These are phyloP conservation scores for Elongisporangium prolatum DNA, from an alignment of 352 stramenopile genomes.

Conservation along the genomic window DNA sequence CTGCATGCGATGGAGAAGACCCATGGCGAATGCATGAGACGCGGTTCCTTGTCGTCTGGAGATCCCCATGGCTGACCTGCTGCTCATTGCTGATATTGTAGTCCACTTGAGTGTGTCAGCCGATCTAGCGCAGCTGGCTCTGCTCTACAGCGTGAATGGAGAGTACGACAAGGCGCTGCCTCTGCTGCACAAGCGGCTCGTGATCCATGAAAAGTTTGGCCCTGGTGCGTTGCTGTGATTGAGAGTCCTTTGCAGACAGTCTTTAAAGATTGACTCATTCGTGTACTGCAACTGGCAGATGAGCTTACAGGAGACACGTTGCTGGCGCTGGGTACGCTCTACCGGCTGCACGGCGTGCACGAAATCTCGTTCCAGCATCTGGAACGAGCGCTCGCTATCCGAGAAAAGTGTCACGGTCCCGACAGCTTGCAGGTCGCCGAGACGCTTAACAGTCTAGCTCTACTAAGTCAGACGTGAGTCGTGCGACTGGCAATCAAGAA, in stretches of 20 bases:
- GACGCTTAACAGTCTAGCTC: slow-evolving; percentile 73
- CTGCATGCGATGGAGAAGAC: slow-evolving; percentile 33
- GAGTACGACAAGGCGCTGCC: slow-evolving; percentile 59
- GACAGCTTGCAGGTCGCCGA: slow-evolving; percentile 70
- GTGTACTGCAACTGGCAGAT: slow-evolving; percentile 16
- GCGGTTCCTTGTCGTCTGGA: background rate
- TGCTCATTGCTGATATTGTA: slow-evolving; percentile 7
- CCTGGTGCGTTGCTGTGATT: slow-evolving; percentile 26
- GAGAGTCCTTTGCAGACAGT: background rate
- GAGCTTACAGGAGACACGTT: slow-evolving; percentile 56
- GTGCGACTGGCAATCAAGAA: background rate
- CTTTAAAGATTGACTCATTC: background rate
- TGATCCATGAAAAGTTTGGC: slow-evolving; percentile 80
- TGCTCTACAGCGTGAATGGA: slow-evolving; percentile 69
- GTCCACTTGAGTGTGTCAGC: slow-evolving; percentile 53
- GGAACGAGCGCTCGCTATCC: slow-evolving; percentile 39
- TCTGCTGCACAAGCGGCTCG: slow-evolving; percentile 68
- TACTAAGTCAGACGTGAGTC: slow-evolving; percentile 45
- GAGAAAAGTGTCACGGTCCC: slow-evolving; percentile 37
- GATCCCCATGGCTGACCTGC: no score
- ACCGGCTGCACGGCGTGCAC: slow-evolving; percentile 44
- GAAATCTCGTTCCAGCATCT: slow-evolving; percentile 61
- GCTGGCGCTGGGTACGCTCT: slow-evolving; percentile 63
- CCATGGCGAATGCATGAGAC: slow-evolving; percentile 46
- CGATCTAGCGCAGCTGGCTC: slow-evolving; percentile 56